Evolutionary conservation across 306 rosid genomes (phyloP).

Genomic region (Astragalus membranaceus): DNA sequence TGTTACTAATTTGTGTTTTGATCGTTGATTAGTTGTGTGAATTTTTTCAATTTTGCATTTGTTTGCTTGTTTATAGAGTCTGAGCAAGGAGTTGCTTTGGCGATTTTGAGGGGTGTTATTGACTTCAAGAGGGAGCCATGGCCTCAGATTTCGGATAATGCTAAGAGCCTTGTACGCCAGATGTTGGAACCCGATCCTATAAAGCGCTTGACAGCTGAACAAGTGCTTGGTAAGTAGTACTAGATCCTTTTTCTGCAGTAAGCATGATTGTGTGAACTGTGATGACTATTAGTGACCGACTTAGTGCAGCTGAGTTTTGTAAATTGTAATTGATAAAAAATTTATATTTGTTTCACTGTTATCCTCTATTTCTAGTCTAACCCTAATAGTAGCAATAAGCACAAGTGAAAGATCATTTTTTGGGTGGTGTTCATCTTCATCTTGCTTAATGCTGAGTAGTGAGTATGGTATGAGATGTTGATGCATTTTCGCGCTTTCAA

Average conservation of each 20-base stretch:
- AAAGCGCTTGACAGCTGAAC: conserved; percentile 88
- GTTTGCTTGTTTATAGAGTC: conserved; percentile 44
- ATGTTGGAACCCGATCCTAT: conserved; percentile 88
- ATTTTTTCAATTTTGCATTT: neutral
- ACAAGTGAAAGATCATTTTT: neutral
- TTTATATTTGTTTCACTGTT: too few relatives aligned
- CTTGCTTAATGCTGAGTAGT: neutral
- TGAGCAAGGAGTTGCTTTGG: conserved; percentile 95
- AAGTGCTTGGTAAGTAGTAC: conserved; percentile 83
- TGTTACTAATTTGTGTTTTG: neutral
- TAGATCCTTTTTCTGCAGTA: neutral
- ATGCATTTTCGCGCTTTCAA: neutral
- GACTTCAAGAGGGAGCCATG: conserved; percentile 99
- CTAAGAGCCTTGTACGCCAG: conserved; percentile 91
- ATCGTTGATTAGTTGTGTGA: neutral
- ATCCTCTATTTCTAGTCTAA: too few relatives aligned
- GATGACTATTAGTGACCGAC: neutral
- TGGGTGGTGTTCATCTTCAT: neutral
- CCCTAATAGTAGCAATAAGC: neutral
- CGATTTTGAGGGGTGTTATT: conserved; percentile 87
- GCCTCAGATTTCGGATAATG: conserved; percentile 97
- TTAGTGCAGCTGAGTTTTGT: neutral
- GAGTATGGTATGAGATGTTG: neutral
- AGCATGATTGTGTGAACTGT: neutral
- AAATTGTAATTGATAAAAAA: neutral